phyloP scores from a whole-genome alignment of 2,329 filamentous ascomycete genomes.

The Plectosphaerella cucumerina region DNA sequence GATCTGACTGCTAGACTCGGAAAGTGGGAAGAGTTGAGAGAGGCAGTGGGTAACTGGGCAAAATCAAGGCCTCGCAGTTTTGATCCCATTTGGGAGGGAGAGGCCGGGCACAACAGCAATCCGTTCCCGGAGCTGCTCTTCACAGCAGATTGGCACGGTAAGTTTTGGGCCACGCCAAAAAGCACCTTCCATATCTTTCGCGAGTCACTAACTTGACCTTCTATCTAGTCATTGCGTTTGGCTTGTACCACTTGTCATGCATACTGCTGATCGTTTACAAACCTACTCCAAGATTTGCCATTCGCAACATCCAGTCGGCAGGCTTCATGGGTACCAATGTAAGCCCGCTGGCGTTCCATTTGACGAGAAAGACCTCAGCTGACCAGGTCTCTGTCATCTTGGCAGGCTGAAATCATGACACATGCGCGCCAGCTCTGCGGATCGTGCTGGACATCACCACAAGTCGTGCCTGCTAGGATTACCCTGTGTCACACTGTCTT shows the following conservation, averaged over 20 bases:
- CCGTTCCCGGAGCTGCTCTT: conserved; percentile 7
- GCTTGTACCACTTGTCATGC: conserved; percentile 7
- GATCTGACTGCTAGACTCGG: not conserved
- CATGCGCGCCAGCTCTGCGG: conserved; percentile 8
- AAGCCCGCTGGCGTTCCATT: not conserved
- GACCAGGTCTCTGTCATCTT: not conserved
- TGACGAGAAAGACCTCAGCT: not conserved
- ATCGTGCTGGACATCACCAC: conserved; percentile 5
- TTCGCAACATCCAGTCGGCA: conserved; percentile 4
- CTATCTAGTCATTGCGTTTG: conserved; percentile 8
- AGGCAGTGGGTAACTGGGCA: conserved; percentile 6
- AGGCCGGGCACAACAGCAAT: not conserved
- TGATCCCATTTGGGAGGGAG: conserved; percentile 7
- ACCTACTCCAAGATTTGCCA: conserved; percentile 6
- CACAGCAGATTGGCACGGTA: conserved; percentile 10
- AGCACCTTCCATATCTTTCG: not conserved
- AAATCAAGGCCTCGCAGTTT: conserved; percentile 4
- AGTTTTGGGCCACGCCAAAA: not conserved
- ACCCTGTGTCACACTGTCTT: conserved; percentile 8
- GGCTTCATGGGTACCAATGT: conserved; percentile 5
- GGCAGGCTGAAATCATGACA: conserved; percentile 3
- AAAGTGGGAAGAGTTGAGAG: conserved; percentile 6
- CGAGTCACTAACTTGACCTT: not conserved
- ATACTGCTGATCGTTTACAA: conserved; percentile 8
- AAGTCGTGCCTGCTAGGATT: conserved; percentile 7